Evolutionary conservation across 139 green algal genomes (phyloP), one percentile per base, ranked within the genome.

Genomic region (Pseudopediastrum boryanum): DNA sequence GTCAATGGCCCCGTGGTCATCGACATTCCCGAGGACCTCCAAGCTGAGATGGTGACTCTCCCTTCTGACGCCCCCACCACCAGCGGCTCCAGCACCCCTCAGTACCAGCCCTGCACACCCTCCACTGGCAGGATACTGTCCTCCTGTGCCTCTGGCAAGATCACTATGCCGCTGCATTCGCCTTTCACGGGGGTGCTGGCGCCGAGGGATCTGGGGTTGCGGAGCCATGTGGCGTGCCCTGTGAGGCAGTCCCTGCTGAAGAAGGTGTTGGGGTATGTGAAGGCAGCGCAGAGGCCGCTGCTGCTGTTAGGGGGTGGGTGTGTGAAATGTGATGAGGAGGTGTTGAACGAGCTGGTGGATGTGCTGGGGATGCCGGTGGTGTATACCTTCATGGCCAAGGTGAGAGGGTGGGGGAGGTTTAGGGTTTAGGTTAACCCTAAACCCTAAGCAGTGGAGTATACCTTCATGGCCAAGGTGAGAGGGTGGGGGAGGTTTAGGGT

Each of bases 311-410:
- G 58, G 39, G 58, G 58, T 41, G 58, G 58, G 9, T 10, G 12
- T 4, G 27, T 39, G n/a, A 10, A 13, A 4, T 31, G 39, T 38
- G n/a, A 67, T 16, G 58, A 4, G 13, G 19, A 31, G 4, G 31
- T 67, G 58, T 8, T 67, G 16, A 9, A 19, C 4, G 58, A 67
- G 58, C 58, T 67, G 58, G 58, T 67, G 16, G 58, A 67, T 19
- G 58, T 67, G 58, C 58, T 67, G 58, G 58, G 41, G 31, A 67
- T 67, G 58, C 58, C 58, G 39, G 58, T 67, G 58, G 58, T 67
- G 21, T 67, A 67, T 33, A 67, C 58, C n/a, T 67, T 10, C 12
- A 67, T 67, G 58, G 58, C 31, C 58, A 67, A 67, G 58, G 58
- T 67, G 5, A 39, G 58, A 8, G 13, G 4, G 58, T 7, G 21